phyloP scores from a whole-genome alignment of 2,329 filamentous ascomycete genomes.

The Thermomyces lanuginosus region DNA sequence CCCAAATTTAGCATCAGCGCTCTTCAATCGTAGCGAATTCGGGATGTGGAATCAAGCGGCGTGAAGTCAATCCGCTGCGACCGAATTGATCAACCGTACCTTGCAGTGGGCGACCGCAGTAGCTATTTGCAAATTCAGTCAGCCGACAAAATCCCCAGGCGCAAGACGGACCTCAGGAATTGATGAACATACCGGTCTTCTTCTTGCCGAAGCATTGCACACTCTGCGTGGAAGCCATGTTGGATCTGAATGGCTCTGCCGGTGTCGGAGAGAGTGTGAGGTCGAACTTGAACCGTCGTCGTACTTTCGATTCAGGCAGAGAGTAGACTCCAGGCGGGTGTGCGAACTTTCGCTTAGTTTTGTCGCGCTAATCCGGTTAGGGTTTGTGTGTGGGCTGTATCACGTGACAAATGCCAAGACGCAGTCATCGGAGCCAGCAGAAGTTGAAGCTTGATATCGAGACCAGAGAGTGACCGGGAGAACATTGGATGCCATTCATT shows the following conservation, averaged over 20 bases:
- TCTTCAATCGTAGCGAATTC: too few species aligned
- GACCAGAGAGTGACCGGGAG: too few species aligned
- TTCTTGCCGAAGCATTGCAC: constrained; percentile 99
- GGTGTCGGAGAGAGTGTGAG: constrained; percentile 24
- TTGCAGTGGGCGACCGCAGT: constrained; percentile 86
- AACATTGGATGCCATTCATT: too few species aligned
- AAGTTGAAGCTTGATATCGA: too few species aligned
- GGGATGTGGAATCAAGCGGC: too few species aligned
- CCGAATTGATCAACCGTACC: too few species aligned
- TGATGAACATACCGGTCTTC: constrained; percentile 46
- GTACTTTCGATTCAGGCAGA: constrained; percentile 10
- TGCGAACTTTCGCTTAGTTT: constrained; percentile 30
- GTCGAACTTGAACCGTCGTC: constrained; percentile 17
- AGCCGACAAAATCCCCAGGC: constrained; percentile 17
- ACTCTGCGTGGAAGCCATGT: constrained; percentile 62
- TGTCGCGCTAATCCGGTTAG: constrained; percentile 13
- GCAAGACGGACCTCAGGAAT: not conserved
- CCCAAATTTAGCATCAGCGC: constrained; percentile 7
- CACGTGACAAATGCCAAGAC: constrained; percentile 6
- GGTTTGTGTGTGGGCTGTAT: constrained; percentile 11
- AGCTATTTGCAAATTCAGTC: constrained; percentile 34
- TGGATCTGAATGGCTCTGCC: constrained; percentile 32
- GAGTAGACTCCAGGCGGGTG: constrained; percentile 9
- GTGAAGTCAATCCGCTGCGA: too few species aligned
- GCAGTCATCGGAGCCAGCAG: too few species aligned